A percentile compares a stretch with the other conserved stretches of the same genome.
phyloP scores from a whole-genome alignment of 495 filamentous ascomycete genomes.

The Aspergillus bridgeri region DNA sequence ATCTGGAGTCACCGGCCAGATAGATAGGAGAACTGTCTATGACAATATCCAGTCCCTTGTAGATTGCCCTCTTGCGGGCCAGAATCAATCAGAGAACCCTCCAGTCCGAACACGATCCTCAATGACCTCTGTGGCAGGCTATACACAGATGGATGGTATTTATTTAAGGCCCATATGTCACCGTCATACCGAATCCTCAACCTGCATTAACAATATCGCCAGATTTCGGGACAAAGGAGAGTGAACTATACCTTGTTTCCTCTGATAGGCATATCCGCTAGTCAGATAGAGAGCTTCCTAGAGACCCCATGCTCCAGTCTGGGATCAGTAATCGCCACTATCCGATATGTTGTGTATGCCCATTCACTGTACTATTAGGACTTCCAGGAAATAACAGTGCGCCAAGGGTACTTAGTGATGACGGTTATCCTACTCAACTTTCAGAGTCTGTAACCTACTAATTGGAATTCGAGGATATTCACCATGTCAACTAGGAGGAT shows the following conservation, averaged over 20 bases:
- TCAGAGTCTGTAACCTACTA: not conserved
- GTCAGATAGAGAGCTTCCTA: not conserved
- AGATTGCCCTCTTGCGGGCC: conserved; percentile 55
- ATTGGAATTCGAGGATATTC: not conserved
- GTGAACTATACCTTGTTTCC: not conserved
- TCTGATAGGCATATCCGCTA: not conserved
- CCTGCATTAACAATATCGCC: conserved; percentile 29
- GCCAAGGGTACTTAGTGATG: too few relatives aligned
- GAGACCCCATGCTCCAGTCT: too few relatives aligned
- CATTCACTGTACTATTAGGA: too few relatives aligned
- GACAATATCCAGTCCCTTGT: too few relatives aligned
- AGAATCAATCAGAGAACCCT: conserved; percentile 61
- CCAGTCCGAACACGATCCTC: conserved; percentile 66
- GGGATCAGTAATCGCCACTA: too few relatives aligned
- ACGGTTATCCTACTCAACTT: too few relatives aligned
- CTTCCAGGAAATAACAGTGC: too few relatives aligned
- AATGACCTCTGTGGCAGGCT: conserved; percentile 49
- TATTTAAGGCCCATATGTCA: not conserved
- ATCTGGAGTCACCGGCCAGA: too few relatives aligned
- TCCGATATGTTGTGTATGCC: too few relatives aligned
- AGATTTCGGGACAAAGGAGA: not conserved
- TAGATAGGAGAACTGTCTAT: too few relatives aligned
- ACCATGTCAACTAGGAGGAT: conserved; percentile 6
- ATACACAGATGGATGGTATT: conserved; percentile 27
- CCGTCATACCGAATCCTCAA: conserved; percentile 39